Evolutionary conservation across 2,329 filamentous ascomycete genomes (phyloP), one percentile per base, ranked within the genome.

Genomic region (Fusarium lyarnte): DNA sequence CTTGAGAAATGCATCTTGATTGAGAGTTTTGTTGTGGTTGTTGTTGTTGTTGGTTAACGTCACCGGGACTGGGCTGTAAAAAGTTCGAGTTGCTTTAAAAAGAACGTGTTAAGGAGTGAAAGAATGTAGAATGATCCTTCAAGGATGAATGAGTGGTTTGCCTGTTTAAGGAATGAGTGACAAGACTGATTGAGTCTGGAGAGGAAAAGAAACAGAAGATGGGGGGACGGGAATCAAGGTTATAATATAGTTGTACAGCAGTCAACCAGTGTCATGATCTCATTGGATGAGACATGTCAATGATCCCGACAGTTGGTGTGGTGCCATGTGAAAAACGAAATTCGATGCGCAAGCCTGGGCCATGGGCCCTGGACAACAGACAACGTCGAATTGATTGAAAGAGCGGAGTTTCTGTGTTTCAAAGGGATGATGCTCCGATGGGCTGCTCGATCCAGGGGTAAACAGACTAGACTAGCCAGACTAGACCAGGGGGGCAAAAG

Each of bases 1-100:
- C 55, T 63, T 41, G 73, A 70, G 73, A 70, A 75, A 53, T 68
- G 69, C 73, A 75, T 75, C 47, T 74, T 75, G 73, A 49, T 35
- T 45, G 49, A 58, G 31, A 38, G 19, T 72, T 72, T 62, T 52
- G 46, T 43, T 33, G 47, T 45, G 25, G 41, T 49, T 49, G 29
- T 54, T 51, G 42, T 41, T 39, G 43, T 57, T 36, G 54, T 57
- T 52, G 13, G 57, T 64, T 63, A 66, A 54, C 52, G 72, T 74
- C 72, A 66, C 72, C 71, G 43, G 72, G 71, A 74, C 72, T 59
- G 36, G 21, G 35, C 33, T 52, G 41, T 52, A 62, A 61, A 58
- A 55, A 47, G 17, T 46, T 42, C n/a, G 31, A 49, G 31, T 38
- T 53, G 47, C n/a, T 42, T 62, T 43, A 43, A 54, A 60, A 63